A percentile compares a stretch with the other conserved stretches of the same genome.
phyloP scores from a whole-genome alignment of 2,329 filamentous ascomycete genomes.

The Pseudopithomyces maydicus region DNA sequence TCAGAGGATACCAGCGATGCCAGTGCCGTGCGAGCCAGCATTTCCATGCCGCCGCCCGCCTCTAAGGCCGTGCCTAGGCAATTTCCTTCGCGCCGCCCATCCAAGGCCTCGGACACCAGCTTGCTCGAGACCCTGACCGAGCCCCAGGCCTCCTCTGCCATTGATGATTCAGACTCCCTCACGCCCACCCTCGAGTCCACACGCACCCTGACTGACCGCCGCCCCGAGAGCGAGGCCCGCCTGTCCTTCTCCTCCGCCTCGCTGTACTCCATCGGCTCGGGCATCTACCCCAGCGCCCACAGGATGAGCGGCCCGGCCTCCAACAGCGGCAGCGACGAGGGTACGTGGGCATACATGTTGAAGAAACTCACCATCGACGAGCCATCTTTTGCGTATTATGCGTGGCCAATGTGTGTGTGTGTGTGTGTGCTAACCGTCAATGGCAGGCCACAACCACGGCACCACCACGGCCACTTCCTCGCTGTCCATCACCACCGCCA shows the following conservation, averaged over 20 bases:
- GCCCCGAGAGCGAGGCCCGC: slow-evolving; percentile 62
- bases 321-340: slow-evolving; percentile 52
- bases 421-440: background rate
- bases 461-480: slow-evolving; percentile 52
- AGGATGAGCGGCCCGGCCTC: slow-evolving; percentile 54
- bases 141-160: slow-evolving; percentile 48
- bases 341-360: too few species aligned
- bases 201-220: slow-evolving; percentile 50
- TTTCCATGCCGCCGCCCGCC: slow-evolving; percentile 67
- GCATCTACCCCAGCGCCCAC: slow-evolving; percentile 59
- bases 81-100: slow-evolving; percentile 48
- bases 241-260: slow-evolving; percentile 69
- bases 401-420: background rate
- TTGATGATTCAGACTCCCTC: slow-evolving; percentile 56
- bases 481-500: slow-evolving; percentile 51
- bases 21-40: slow-evolving; percentile 64
- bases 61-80: slow-evolving; percentile 50
- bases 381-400: too few species aligned
- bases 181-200: slow-evolving; percentile 44
- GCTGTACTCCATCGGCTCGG: slow-evolving; percentile 71
- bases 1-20: slow-evolving; percentile 64
- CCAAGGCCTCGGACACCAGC: slow-evolving; percentile 52
- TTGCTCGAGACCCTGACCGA: slow-evolving; percentile 29
- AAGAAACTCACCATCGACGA: too few species aligned
- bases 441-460: slow-evolving; percentile 25